phyloP scores from a whole-genome alignment of 2,329 filamentous ascomycete species.

The Penicillium sp. region DNA sequence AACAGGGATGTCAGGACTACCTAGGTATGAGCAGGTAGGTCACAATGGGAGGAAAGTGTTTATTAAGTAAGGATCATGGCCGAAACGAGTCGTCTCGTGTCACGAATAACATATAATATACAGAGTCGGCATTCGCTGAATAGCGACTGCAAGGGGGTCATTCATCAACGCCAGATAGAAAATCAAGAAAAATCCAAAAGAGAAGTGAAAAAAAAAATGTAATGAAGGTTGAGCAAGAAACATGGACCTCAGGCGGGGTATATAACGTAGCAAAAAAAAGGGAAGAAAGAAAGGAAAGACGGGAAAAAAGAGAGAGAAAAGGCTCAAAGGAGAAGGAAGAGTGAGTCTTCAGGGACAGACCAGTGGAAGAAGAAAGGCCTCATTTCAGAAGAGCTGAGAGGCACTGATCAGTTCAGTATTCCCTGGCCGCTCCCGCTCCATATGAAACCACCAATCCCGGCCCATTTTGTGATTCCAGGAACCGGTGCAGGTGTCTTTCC shows the following conservation, averaged over 20 bases:
- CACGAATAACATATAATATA: too few relatives aligned
- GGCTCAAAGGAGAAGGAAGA: not conserved
- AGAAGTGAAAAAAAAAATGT: not conserved
- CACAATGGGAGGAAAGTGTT: too few relatives aligned
- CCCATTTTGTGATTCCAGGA: slow-evolving; percentile 40
- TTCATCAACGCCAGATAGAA: not conserved
- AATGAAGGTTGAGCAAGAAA: slow-evolving; percentile 1
- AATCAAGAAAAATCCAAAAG: slow-evolving; percentile 5
- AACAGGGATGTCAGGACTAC: too few relatives aligned
- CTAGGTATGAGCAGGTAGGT: too few relatives aligned
- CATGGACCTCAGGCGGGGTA: slow-evolving; percentile 20
- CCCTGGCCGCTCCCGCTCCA: slow-evolving; percentile 37
- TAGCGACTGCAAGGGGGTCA: not conserved
- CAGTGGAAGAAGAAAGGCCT: not conserved
- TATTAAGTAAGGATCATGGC: too few relatives aligned
- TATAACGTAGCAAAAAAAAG: slow-evolving; percentile 12
- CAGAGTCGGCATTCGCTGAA: too few relatives aligned
- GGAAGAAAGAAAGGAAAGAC: too few relatives aligned
- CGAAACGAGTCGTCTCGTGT: too few relatives aligned
- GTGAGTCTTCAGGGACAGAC: too few relatives aligned
- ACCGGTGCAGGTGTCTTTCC: slow-evolving; percentile 40
- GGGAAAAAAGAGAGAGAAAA: slow-evolving; percentile 5
- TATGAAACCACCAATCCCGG: slow-evolving; percentile 42
- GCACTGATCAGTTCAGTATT: slow-evolving; percentile 28
- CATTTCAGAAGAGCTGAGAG: slow-evolving; percentile 30